Percentiles rank a stretch among this genome's conserved stretches.
Evolutionary conservation across 257 asterid species (phyloP).

Genomic region (Cinchona pubescens): DNA sequence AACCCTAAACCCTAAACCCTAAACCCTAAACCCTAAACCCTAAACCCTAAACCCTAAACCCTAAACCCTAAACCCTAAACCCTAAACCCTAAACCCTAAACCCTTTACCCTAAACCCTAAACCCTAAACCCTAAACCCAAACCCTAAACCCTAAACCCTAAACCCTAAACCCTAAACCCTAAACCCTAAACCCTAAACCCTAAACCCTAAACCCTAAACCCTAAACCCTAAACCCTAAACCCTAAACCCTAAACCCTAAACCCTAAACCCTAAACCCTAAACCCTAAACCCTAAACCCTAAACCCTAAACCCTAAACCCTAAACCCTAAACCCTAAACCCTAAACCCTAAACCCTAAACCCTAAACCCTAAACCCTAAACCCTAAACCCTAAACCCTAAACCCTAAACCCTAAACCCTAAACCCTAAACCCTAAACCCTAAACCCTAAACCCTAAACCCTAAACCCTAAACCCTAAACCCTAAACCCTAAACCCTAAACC

Average conservation of each 20-base stretch:
- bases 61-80: slow-evolving; percentile 9
- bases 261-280: not conserved
- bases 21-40: slow-evolving; percentile 9
- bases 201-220: not conserved
- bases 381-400: not conserved
- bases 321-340: not conserved
- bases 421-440: not conserved
- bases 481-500: not conserved
- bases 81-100: slow-evolving; percentile 9
- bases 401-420: not conserved
- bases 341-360: not conserved
- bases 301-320: not conserved
- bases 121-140: slow-evolving; percentile 5
- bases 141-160: not conserved
- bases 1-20: slow-evolving; percentile 9
- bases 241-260: not conserved
- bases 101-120: no score
- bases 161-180: not conserved
- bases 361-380: not conserved
- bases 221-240: not conserved
- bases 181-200: not conserved
- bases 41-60: slow-evolving; percentile 9
- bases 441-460: not conserved
- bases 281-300: not conserved
- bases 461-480: not conserved